phyloP scores from a whole-genome alignment of 352 stramenopile species.

The Pythium periplocum region DNA sequence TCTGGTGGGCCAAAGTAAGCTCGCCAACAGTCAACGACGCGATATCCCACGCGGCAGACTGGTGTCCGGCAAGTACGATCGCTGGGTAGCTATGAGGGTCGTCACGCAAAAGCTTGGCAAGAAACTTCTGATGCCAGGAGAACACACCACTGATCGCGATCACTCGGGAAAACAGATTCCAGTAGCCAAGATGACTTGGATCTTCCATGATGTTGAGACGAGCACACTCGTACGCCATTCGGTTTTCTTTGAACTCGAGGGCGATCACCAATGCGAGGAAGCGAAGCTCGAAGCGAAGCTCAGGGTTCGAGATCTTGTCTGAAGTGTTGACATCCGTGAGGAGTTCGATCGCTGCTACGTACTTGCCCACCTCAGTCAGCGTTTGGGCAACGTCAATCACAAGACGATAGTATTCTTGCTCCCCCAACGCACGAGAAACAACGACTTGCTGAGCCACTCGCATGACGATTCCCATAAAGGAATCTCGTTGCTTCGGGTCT shows the following conservation, averaged over 20 bases:
- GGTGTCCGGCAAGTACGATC: slow-evolving; percentile 76
- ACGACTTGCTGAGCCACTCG: slow-evolving; percentile 79
- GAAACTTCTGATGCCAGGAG: slow-evolving; percentile 85
- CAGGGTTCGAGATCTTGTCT: slow-evolving; percentile 71
- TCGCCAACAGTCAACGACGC: slow-evolving; percentile 82
- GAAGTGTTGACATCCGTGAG: slow-evolving; percentile 85
- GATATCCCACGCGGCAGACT: slow-evolving; percentile 82
- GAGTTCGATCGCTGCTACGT: slow-evolving; percentile 78
- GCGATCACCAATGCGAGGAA: slow-evolving; percentile 82
- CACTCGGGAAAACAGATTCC: slow-evolving; percentile 80
- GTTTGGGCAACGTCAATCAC: slow-evolving; percentile 78
- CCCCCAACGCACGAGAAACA: slow-evolving; percentile 61
- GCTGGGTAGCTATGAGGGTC: slow-evolving; percentile 73
- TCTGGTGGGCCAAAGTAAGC: slow-evolving; percentile 75
- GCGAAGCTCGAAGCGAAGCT: slow-evolving; percentile 70
- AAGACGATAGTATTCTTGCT: slow-evolving; percentile 72
- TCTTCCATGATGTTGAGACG: slow-evolving; percentile 86
- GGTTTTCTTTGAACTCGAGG: slow-evolving; percentile 80
- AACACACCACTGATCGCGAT: slow-evolving; percentile 82
- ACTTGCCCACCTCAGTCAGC: slow-evolving; percentile 75
- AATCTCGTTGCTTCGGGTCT: slow-evolving; percentile 64
- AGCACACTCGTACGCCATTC: slow-evolving; percentile 85
- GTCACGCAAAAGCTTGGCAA: slow-evolving; percentile 74
- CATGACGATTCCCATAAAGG: slow-evolving; percentile 83
- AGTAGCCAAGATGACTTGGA: slow-evolving; percentile 73